Conservation (phyloP, 106 monocot genomes). For the Ottelia alismoides region DNA sequence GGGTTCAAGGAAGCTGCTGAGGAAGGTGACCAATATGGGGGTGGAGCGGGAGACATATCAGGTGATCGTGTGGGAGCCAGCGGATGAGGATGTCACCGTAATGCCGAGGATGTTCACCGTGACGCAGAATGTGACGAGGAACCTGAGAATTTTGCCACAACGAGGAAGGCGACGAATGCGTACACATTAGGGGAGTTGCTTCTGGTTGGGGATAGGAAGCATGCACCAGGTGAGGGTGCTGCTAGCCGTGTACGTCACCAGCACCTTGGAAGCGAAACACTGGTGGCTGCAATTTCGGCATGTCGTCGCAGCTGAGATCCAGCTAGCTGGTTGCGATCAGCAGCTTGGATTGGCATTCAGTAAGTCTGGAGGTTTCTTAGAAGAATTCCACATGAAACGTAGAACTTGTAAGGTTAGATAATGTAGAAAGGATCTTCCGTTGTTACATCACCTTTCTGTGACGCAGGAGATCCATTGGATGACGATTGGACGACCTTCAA, state of each 20-base stretch:
- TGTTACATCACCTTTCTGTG: too few species aligned
- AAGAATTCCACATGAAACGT: too few species aligned
- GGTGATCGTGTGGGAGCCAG: conserved; percentile 23
- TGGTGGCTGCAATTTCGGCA: too few species aligned
- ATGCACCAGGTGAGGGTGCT: conserved; percentile 44
- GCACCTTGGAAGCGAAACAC: conserved; percentile 9
- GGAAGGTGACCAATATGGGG: conserved; percentile 39
- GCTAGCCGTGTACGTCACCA: conserved; percentile 31
- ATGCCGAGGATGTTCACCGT: conserved; percentile 26
- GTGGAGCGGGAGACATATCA: conserved; percentile 24
- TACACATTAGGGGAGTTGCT: conserved; percentile 42
- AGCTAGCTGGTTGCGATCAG: too few species aligned
- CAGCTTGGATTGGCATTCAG: too few species aligned
- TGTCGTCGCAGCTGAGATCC: too few species aligned
- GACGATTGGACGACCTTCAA: too few species aligned
- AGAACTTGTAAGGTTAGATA: too few species aligned
- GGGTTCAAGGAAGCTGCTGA: conserved; percentile 24
- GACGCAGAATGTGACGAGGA: conserved; percentile 10
- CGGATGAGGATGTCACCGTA: conserved; percentile 30
- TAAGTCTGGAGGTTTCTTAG: too few species aligned
- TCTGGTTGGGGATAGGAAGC: conserved; percentile 30
- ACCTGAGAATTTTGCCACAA: conserved; percentile 31
- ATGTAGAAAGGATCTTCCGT: too few species aligned
- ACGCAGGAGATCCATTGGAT: too few species aligned
- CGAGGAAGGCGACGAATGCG: conserved; percentile 14